A percentile compares a stretch with the other conserved stretches of the same genome.
phyloP scores from a whole-genome alignment of 495 filamentous ascomycete genomes.

The Aspergillus heteromorphus region DNA sequence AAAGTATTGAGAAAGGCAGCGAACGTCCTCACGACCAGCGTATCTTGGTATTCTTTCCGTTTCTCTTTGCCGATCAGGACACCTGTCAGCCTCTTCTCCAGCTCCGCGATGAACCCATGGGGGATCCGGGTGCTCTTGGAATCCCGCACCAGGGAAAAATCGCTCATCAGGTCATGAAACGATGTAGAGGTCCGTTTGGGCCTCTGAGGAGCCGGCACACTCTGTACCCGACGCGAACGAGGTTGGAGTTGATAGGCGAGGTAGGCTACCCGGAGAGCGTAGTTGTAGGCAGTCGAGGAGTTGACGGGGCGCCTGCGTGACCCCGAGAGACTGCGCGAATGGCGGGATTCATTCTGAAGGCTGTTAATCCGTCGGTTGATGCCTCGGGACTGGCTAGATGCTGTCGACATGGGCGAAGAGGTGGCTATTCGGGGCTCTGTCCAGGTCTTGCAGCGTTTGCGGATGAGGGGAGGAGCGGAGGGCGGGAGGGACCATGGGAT shows the following conservation, averaged over 20 bases:
- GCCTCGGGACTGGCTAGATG: slow-evolving; percentile 49
- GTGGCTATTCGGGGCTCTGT: slow-evolving; percentile 13
- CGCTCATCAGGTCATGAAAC: slow-evolving; percentile 65
- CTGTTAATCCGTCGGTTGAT: slow-evolving; percentile 53
- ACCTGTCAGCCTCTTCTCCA: slow-evolving; percentile 63
- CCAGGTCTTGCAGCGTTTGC: slow-evolving; percentile 18
- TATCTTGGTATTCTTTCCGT: slow-evolving; percentile 72
- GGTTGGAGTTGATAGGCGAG: slow-evolving; percentile 91
- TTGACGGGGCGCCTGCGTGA: slow-evolving; percentile 46
- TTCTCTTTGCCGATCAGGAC: slow-evolving; percentile 66
- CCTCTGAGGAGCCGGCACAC: slow-evolving; percentile 59
- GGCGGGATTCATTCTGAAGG: slow-evolving; percentile 48
- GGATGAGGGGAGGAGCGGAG: slow-evolving; percentile 22
- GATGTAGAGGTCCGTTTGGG: slow-evolving; percentile 63
- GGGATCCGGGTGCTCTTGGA: slow-evolving; percentile 74
- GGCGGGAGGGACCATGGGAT: slow-evolving; percentile 40
- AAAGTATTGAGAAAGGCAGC: slow-evolving; percentile 73
- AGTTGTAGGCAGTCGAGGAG: slow-evolving; percentile 76
- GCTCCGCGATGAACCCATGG: slow-evolving; percentile 66
- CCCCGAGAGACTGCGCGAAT: slow-evolving; percentile 48
- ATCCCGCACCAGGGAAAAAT: slow-evolving; percentile 69
- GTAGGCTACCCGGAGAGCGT: slow-evolving; percentile 85
- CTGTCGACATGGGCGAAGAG: slow-evolving; percentile 46
- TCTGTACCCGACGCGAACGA: slow-evolving; percentile 78
- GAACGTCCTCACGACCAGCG: slow-evolving; percentile 71